Base-by-base conservation (phyloP, 225 moss, liverwort and hornwort genomes). In the Polytrichum formosum region DNA sequence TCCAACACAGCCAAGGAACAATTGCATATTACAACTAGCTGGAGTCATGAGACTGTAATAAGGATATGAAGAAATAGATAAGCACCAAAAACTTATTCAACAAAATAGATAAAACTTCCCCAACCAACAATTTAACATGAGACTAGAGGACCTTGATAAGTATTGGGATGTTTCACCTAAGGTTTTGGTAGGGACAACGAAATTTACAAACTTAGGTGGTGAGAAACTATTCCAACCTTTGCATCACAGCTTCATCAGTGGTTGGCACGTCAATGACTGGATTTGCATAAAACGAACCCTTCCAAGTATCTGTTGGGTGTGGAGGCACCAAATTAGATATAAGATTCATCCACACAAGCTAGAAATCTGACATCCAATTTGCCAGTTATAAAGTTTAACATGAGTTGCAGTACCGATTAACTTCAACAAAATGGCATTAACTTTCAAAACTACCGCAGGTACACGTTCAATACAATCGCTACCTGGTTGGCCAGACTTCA, bases 201-300 rank as follows among this genome's bases (percentile, higher is more conserved):
- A 31, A 66, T 31, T 13, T 18, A 22, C 64, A 30, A 33, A 1
- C 31, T 66, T 7, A 25, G 22, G n/a, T 7, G 31, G 19, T 13
- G 18, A 63, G 46, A 64, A 25, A 18, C 55, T 56, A 53, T 67
- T 73, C 75, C 63, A 61, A 94, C 94, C 95, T 92, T 77, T 83
- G 70, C 66, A 81, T 61, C 18, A 91, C 79, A 18, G n/a, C 70
- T 68, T 78, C 73, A 68, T 89, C 89, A 25, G 65, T 62, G 9
- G 81, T 86, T 56, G 84, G 87, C 35, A 74, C 78, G 71, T 97
- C 94, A 31, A 82, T 72, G 78, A 92, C 62, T 56, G 93, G 87
- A 81, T 97, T 97, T 70, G 94, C 97, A 84, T 94, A 97, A 67
- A 94, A 97, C 7, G 97, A 94, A 54, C 94, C 97, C 80, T 97